Conservation (phyloP, 2,329 filamentous ascomycete species). For the Exophiala mesophila region DNA sequence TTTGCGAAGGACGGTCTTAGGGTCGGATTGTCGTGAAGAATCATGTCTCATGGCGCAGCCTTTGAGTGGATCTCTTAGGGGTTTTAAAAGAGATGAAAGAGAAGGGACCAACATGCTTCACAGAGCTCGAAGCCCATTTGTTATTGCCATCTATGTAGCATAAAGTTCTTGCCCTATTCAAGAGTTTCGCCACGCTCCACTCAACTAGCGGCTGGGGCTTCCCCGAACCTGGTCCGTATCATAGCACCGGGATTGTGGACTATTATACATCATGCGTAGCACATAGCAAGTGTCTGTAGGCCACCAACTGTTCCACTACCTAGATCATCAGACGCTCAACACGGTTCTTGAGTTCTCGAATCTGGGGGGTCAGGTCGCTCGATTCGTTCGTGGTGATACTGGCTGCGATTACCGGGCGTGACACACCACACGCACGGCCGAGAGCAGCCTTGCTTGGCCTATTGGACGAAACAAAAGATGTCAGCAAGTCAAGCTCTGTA, state of each 20-base stretch:
- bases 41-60: not conserved
- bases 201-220: too few relatives aligned
- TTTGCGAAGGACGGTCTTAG: not conserved
- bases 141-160: too few relatives aligned
- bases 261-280: too few relatives aligned
- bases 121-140: too few relatives aligned
- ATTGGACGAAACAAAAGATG: conserved; percentile 36
- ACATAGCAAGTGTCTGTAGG: too few relatives aligned
- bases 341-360: conserved; percentile 86
- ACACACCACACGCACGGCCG: conserved; percentile 84
- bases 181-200: too few relatives aligned
- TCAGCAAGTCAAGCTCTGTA: too few relatives aligned
- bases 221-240: too few relatives aligned
- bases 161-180: too few relatives aligned
- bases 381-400: conserved; percentile 90
- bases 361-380: conserved; percentile 80
- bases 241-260: too few relatives aligned
- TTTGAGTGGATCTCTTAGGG: not conserved
- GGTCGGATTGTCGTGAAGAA: not conserved
- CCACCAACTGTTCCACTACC: too few relatives aligned
- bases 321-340: conserved; percentile 92
- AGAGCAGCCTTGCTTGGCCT: conserved; percentile 76
- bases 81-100: not conserved
- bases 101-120: not conserved
- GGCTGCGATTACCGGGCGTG: conserved; percentile 77